Base-by-base conservation (phyloP, 108 stramenopile genomes). In the Skeletonema costatum region DNA sequence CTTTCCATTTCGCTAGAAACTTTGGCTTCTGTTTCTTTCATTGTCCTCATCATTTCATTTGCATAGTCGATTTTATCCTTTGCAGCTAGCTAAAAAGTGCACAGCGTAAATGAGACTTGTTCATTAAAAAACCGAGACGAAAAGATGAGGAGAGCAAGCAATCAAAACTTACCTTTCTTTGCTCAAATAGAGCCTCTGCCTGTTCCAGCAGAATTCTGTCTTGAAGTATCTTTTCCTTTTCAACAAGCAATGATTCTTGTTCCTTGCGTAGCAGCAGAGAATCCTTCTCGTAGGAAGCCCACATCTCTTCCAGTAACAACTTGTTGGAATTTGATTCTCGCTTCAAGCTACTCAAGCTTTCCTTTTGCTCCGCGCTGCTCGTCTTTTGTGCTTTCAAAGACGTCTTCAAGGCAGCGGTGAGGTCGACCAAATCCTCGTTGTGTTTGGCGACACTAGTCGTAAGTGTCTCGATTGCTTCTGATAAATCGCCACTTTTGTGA, bases 161-260 rank as follows among this genome's bases (percentile, higher is more conserved):
- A 46, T 16, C 44, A 46, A 46, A 46, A 46, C 16, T 46, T 46
- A 46, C 44, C 16, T 46, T 81, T 17, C 80, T 70, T 42, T 81
- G 80, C 56, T 81, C 80, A 65, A 81, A 81, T 14, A 81, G 30
- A 13, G 80, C 73, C 56, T 71, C 73, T 29, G 72, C 32, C 39
- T 74, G 35, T 65, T 80, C 66, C 3, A 74, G 38, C 44, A 44
- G 68, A 11, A 25, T 70, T 21, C 46, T 50, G 0, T 81, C 73
- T 46, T 70, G 64, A 3, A n/a, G 25, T 0, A 81, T 32, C 29
- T 71, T 75, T 25, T 75, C 80, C 70, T 81, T 19, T 39, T 38
- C 56, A 1, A 51, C 25, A 25, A 29, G 53, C 53, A 56, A 25
- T 9, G 19, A 25, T 25, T 56, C 21, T 56, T 56, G 9, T 56